These are phyloP conservation scores for Protomyces inundatus DNA, from an alignment of 1,139 yeast species.

Conservation along the genomic window DNA sequence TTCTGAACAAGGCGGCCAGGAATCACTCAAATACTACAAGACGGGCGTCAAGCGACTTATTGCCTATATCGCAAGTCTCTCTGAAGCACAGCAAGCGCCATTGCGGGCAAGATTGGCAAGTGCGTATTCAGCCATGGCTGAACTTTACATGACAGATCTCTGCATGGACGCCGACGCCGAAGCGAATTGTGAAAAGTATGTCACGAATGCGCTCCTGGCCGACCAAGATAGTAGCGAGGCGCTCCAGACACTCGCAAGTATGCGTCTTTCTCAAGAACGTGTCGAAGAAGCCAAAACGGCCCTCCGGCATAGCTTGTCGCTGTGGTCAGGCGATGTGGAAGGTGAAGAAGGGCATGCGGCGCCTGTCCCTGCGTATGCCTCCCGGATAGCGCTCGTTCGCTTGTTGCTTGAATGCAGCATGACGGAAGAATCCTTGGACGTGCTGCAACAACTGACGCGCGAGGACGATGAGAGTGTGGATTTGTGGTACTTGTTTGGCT, in stretches of 20 bases:
- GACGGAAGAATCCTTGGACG: constrained; percentile 20
- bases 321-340: constrained; percentile 9
- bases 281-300: constrained; percentile 69
- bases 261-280: constrained; percentile 81
- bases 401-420: constrained; percentile 25
- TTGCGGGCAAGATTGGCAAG: constrained; percentile 56
- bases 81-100: constrained; percentile 36
- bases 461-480: constrained; percentile 28
- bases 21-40: constrained; percentile 63
- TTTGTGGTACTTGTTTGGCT: constrained; percentile 29
- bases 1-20: constrained; percentile 58
- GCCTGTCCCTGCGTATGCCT: constrained; percentile 24
- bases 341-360: constrained; percentile 1
- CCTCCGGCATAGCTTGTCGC: constrained; percentile 36
- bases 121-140: constrained; percentile 80
- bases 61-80: constrained; percentile 38
- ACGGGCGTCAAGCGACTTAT: constrained; percentile 55
- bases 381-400: constrained; percentile 23
- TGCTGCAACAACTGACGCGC: constrained; percentile 21
- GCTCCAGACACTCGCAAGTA: constrained; percentile 76
- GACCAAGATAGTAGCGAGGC: constrained; percentile 68
- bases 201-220: constrained; percentile 58
- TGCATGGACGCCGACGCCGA: constrained; percentile 95
- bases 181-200: constrained; percentile 64
- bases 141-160: constrained; percentile 98